Base-by-base conservation (phyloP, 2,329 filamentous ascomycete genomes). In the Stemphylium vesicarium region DNA sequence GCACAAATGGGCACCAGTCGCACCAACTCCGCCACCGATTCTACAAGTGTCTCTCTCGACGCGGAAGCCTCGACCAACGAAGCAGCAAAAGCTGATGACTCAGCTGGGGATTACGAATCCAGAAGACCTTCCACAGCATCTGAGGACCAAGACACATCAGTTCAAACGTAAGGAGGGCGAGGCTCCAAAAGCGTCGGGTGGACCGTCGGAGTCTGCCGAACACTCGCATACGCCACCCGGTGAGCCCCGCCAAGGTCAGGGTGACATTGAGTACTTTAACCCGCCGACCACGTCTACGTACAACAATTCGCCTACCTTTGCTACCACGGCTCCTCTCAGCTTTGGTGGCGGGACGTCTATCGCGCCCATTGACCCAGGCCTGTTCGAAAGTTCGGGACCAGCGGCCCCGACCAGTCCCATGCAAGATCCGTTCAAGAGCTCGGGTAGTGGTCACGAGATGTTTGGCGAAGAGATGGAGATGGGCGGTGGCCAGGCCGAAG, bases 1-100 rank as follows among this genome's bases (percentile, higher is more conserved):
- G 52, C 95, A 99, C 77, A 96, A 92, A 72, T 96, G 91, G 90
- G 92, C 89, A 35, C 93, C 93, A 2, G 91, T 98, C 22, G 93
- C 95, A 1, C 90, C 92, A 0, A 84, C 91, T 12, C 82, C 95
- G 11, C 95, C 95, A 3, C 93, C 93, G 18, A 88, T 96, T 33
- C 82, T 96, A 9, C 90, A 96, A 57, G 85, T 89, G 13, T 98
- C 94, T 0, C 85, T 93, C 59, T 97, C 93, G 44, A 99, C 95
- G 4, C 86, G 95, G 54, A 99, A 99, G 76, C 95, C 95, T 36
- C 88, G 95, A 8, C 95, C 95, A 8, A 99, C 95, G 0, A 99
- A 99, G 77, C 85, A 97, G 62, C 94, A 98, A 75, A 98, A 97
- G 79, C 85, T 98, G 68, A 89, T 99, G 81, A 87, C 87, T 1